These are phyloP conservation scores for Geranomyces variabilis DNA, from an alignment of 192 early-diverging fungal genomes.

Conservation along the genomic window DNA sequence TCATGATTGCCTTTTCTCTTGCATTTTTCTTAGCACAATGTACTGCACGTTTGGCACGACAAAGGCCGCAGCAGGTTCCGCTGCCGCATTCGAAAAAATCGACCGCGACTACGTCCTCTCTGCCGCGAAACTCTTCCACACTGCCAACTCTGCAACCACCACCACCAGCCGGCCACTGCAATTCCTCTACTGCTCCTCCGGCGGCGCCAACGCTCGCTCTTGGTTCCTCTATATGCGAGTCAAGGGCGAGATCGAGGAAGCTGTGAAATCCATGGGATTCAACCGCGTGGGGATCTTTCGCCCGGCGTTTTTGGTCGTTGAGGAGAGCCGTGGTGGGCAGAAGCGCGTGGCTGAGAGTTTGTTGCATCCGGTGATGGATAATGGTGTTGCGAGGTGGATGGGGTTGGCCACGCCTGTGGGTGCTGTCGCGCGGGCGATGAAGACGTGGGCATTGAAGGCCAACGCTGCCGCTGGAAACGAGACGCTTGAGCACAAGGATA, in stretches of 20 bases:
- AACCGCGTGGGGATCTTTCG: constrained; percentile 66
- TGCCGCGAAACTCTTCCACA: constrained; percentile 63
- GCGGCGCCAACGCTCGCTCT: constrained; percentile 60
- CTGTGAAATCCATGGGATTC: constrained; percentile 65
- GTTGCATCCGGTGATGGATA: constrained; percentile 2
- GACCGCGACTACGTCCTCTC: constrained; percentile 79
- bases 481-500: constrained; percentile 29
- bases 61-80: constrained; percentile 62
- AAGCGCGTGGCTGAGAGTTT: constrained; percentile 20
- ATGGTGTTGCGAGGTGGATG: not conserved
- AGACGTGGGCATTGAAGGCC: not conserved
- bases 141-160: constrained; percentile 66
- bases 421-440: constrained; percentile 28
- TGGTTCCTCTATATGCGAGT: constrained; percentile 68
- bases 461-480: not conserved
- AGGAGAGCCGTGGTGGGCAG: constrained; percentile 46
- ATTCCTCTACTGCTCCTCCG: constrained; percentile 31
- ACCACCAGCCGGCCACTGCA: too few species aligned
- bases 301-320: constrained; percentile 55
- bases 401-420: constrained; percentile 25
- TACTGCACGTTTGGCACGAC: constrained; percentile 79
- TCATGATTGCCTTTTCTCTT: too few species aligned
- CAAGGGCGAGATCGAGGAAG: constrained; percentile 81
- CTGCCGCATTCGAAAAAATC: constrained; percentile 70
- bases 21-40: constrained; percentile 59